Conservation (phyloP, 2,329 filamentous ascomycete species). For the Ustulina deusta region DNA sequence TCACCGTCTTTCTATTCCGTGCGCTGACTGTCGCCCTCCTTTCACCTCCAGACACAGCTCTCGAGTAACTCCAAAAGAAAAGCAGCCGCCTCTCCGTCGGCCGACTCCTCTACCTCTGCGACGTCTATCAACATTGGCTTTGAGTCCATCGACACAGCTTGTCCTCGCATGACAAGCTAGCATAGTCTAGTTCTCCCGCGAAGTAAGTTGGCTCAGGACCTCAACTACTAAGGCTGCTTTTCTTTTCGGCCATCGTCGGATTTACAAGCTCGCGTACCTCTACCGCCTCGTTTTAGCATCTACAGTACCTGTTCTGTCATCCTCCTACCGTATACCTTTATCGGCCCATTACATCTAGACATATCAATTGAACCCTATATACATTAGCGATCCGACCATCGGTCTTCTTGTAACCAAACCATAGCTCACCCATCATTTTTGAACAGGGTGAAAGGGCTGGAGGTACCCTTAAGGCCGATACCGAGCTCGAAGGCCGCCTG, state of each 20-base stretch:
- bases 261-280: slow-evolving; percentile 44
- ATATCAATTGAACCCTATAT: slow-evolving; percentile 43
- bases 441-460: slow-evolving; percentile 45
- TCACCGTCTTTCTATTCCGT: slow-evolving; percentile 41
- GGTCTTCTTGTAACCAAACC: slow-evolving; percentile 24
- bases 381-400: slow-evolving; percentile 13
- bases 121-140: slow-evolving; percentile 30
- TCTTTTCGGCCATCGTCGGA: slow-evolving; percentile 35
- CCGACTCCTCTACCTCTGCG: slow-evolving; percentile 40
- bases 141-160: slow-evolving; percentile 40
- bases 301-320: slow-evolving; percentile 40
- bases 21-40: slow-evolving; percentile 48
- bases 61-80: slow-evolving; percentile 37
- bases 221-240: slow-evolving; percentile 31
- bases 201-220: slow-evolving; percentile 43
- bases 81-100: slow-evolving; percentile 39
- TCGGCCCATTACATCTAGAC: slow-evolving; percentile 27
- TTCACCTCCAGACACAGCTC: slow-evolving; percentile 43
- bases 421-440: slow-evolving; percentile 40
- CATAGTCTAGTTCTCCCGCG: slow-evolving; percentile 36
- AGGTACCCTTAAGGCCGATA: slow-evolving; percentile 43
- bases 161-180: slow-evolving; percentile 45
- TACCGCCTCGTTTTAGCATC: slow-evolving; percentile 40
- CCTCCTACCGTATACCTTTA: slow-evolving; percentile 37
- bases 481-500: slow-evolving; percentile 42